Conservation (phyloP, 2,329 filamentous ascomycete species). For the Xylaria sp. region DNA sequence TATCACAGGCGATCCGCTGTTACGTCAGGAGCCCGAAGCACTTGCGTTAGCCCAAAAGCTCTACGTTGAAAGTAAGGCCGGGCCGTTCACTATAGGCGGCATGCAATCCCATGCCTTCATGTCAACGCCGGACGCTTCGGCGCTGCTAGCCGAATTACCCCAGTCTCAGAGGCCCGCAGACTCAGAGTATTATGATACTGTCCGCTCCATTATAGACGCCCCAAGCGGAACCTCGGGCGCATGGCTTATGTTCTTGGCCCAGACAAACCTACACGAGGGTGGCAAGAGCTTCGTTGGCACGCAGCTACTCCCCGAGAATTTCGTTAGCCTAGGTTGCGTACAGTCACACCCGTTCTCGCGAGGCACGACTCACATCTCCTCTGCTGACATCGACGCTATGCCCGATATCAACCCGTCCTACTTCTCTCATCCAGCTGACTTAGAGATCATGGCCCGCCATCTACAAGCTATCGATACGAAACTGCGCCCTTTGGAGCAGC, state of each 20-base stretch:
- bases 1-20: constrained; percentile 27
- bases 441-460: constrained; percentile 55
- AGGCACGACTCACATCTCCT: constrained; percentile 57
- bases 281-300: constrained; percentile 40
- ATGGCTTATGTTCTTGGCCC: constrained; percentile 42
- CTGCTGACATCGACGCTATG: constrained; percentile 52
- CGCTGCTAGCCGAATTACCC: constrained; percentile 30
- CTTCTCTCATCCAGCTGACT: constrained; percentile 61
- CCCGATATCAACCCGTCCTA: constrained; percentile 63
- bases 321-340: constrained; percentile 32
- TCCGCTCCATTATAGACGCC: constrained; percentile 37
- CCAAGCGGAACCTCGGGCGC: constrained; percentile 35
- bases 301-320: constrained; percentile 37
- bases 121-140: constrained; percentile 29
- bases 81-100: constrained; percentile 39
- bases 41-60: constrained; percentile 33
- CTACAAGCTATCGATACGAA: constrained; percentile 46
- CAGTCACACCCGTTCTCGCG: constrained; percentile 61
- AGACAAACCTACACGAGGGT: constrained; percentile 41
- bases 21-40: constrained; percentile 37
- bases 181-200: constrained; percentile 26
- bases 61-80: constrained; percentile 37
- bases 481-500: constrained; percentile 39
- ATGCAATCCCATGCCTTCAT: constrained; percentile 43
- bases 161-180: constrained; percentile 12